Evolutionary conservation across 306 rosid species (phyloP).

Genomic region (Inga leiocalycina): DNA sequence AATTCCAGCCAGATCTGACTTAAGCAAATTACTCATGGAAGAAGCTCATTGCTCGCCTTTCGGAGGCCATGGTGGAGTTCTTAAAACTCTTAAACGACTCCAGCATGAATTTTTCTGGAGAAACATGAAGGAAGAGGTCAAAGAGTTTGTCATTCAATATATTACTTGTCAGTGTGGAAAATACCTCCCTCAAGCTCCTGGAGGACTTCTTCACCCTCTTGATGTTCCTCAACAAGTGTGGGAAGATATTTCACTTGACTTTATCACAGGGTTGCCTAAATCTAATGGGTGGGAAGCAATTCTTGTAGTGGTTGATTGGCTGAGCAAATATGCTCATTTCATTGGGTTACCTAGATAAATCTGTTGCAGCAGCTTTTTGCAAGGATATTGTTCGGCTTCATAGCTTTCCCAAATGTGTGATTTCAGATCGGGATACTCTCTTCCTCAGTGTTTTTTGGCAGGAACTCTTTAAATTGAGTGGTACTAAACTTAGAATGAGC

Average conservation of each 20-base stretch:
- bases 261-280: neutral
- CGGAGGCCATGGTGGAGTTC: neutral
- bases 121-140: too few relatives aligned
- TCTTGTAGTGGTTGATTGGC: neutral
- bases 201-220: accelerated
- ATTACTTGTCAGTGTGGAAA: neutral
- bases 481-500: neutral
- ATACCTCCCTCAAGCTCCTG: neutral
- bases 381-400: too few relatives aligned
- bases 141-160: too few relatives aligned
- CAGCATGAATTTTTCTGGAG: too few relatives aligned
- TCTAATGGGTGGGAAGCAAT: neutral
- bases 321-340: neutral
- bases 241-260: neutral
- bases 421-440: neutral
- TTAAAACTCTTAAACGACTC: too few relatives aligned
- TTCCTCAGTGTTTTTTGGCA: neutral
- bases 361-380: neutral
- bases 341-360: neutral
- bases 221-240: neutral
- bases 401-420: neutral
- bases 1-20: neutral
- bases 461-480: neutral
- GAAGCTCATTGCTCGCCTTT: neutral
- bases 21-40: neutral